These are phyloP conservation scores for Aspergillus campestris DNA, from an alignment of 495 filamentous ascomycete genomes.

Conservation along the genomic window DNA sequence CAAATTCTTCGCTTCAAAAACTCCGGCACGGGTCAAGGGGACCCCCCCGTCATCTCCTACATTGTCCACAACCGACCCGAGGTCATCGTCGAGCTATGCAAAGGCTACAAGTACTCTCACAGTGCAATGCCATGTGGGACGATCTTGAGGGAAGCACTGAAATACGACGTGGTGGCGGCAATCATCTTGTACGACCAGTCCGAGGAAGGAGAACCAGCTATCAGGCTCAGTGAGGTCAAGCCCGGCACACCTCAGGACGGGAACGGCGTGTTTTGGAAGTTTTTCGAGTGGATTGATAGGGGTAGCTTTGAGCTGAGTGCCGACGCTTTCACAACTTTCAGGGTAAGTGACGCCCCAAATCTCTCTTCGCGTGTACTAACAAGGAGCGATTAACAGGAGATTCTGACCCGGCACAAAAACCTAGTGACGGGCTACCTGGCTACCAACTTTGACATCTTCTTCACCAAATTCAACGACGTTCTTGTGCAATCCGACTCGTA, in stretches of 20 bases:
- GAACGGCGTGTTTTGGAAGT: slow-evolving; percentile 88
- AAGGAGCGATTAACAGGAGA: slow-evolving; percentile 50
- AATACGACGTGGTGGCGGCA: slow-evolving; percentile 79
- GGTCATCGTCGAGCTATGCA: slow-evolving; percentile 78
- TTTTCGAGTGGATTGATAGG: slow-evolving; percentile 94
- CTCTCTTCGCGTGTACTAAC: background rate
- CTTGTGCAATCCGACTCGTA: slow-evolving; percentile 89
- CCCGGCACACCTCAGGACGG: slow-evolving; percentile 59
- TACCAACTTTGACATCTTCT: slow-evolving; percentile 87
- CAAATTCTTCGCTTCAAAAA: slow-evolving; percentile 78
- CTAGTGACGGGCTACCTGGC: slow-evolving; percentile 77
- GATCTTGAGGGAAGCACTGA: slow-evolving; percentile 84
- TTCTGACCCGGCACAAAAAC: slow-evolving; percentile 87
- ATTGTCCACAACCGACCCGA: slow-evolving; percentile 78
- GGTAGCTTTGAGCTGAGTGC: slow-evolving; percentile 94
- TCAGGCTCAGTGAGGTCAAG: slow-evolving; percentile 56
- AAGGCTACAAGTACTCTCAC: slow-evolving; percentile 81
- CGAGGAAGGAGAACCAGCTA: slow-evolving; percentile 43
- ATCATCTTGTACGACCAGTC: slow-evolving; percentile 91
- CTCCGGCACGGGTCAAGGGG: slow-evolving; percentile 41
- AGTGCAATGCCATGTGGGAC: slow-evolving; percentile 90
- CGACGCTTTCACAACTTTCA: slow-evolving; percentile 94
- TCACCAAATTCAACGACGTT: slow-evolving; percentile 78
- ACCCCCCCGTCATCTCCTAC: slow-evolving; percentile 77
- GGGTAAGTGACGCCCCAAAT: slow-evolving; percentile 46